Base-by-base conservation (phyloP, 2,329 filamentous ascomycete genomes). In the Colletotrichum ledebouriae region DNA sequence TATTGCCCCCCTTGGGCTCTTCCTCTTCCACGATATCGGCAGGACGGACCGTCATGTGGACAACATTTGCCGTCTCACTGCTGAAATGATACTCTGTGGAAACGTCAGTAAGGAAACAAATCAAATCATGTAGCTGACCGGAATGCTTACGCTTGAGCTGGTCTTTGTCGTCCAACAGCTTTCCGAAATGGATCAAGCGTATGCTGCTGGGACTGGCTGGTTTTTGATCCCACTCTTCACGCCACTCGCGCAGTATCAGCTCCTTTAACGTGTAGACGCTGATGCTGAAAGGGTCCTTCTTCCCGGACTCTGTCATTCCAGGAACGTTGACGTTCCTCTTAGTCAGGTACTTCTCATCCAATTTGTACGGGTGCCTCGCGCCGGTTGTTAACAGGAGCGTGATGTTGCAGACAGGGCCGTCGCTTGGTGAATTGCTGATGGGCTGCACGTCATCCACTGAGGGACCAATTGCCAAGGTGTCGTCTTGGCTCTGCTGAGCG, bases 201-300 rank as follows among this genome's bases (percentile, higher is more conserved):
- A 98, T 98, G 70, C 91, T 93, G 75, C 90, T 95, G 11, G 95
- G 94, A 76, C 93, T 96, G 29, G 92, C 89, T 1, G 95, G 95
- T 75, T 92, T 90, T 15, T 90, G 83, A 75, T 97, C 94, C 95
- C 95, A 98, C 77, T 98, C 93, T 74, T 90, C 90, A 73, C 94
- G 87, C 95, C 95, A 98, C 78, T 98, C 94, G 74, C 93, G 87
- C 83, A 96, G 87, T 77, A 98, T 97, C 76, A 98, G 83, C 81
- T 98, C 94, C 80, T 98, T 98, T 72, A 98, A 83, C 3, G 93
- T 97, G 78, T 98, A 97, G 58, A 97, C 91, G 73, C 93, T 97
- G 80, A 98, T 94, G 76, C 91, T 92, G 76, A 94, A 94, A 1
- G 94, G 94, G 76, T 98, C 94, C 71, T 87, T 85, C 70, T 80